Conservation (phyloP, 2,329 filamentous ascomycete genomes). For the Fusarium tricinctum region DNA sequence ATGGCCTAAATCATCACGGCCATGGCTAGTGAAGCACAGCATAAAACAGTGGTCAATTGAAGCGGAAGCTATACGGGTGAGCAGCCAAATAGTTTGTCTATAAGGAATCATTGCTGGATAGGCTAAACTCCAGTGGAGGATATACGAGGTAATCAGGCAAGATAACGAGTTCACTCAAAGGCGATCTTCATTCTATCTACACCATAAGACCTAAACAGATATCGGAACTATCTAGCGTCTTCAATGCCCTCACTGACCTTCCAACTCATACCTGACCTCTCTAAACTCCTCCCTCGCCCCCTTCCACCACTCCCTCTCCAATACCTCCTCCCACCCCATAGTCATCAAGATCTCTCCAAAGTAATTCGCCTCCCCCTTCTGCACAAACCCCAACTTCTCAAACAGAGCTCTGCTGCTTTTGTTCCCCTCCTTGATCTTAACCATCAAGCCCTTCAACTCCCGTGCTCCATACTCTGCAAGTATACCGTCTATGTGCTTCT, state of each 20-base stretch:
- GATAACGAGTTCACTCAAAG: too few species aligned
- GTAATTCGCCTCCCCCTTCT: conserved; percentile 68
- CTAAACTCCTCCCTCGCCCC: conserved; percentile 34
- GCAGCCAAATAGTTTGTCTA: too few species aligned
- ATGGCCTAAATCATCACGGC: too few species aligned
- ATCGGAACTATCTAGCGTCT: not conserved
- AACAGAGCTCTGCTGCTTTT: conserved; percentile 66
- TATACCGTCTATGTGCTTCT: conserved; percentile 66
- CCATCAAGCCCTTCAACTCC: conserved; percentile 60
- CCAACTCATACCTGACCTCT: conserved; percentile 45
- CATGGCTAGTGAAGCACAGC: too few species aligned
- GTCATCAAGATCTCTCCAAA: conserved; percentile 71
- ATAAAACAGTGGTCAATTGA: too few species aligned
- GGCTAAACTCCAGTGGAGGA: too few species aligned
- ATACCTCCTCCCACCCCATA: conserved; percentile 52
- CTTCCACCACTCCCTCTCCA: conserved; percentile 45
- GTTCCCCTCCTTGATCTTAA: conserved; percentile 72
- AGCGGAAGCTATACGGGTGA: too few species aligned
- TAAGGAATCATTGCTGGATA: too few species aligned
- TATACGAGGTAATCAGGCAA: too few species aligned
- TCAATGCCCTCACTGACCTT: not conserved
- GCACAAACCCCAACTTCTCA: conserved; percentile 64
- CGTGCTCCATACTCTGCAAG: conserved; percentile 59
- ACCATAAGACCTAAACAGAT: too few species aligned
- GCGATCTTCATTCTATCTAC: too few species aligned